A percentile compares a stretch with the other conserved stretches of the same genome.
phyloP scores from a whole-genome alignment of 495 filamentous ascomycete species.

The Diplogelasinospora grovesii region DNA sequence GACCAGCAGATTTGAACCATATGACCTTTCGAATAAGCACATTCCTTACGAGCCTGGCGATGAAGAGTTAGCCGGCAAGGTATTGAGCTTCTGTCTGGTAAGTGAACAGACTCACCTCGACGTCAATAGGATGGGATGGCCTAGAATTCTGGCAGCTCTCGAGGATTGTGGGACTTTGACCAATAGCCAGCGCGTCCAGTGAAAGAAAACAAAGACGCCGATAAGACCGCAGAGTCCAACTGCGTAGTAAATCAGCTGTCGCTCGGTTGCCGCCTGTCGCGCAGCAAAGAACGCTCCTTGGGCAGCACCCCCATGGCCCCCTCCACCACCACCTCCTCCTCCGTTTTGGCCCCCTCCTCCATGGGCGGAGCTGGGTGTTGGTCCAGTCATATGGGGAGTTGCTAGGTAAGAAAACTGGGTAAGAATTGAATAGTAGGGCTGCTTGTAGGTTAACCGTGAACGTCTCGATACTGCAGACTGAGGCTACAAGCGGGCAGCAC shows the following conservation, averaged over 20 bases:
- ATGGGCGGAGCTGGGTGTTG: conserved; percentile 1
- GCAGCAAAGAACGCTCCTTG: conserved; percentile 17
- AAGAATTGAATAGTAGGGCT: no score
- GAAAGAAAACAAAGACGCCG: conserved; percentile 42
- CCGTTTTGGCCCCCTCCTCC: conserved; percentile 2
- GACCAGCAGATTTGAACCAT: conserved; percentile 47
- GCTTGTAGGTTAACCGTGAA: no score
- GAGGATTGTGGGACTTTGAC: conserved; percentile 17
- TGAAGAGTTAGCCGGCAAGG: conserved; percentile 1
- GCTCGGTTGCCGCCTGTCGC: conserved; percentile 28
- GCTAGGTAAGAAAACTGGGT: background rate
- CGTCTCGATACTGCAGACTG: no score
- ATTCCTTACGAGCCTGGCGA: conserved; percentile 27
- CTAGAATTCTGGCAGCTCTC: conserved; percentile 8
- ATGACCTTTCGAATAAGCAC: conserved; percentile 38
- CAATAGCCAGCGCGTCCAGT: conserved; percentile 36
- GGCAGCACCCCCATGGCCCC: conserved; percentile 11
- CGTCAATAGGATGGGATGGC: conserved; percentile 18
- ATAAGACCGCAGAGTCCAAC: conserved; percentile 41
- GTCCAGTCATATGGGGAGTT: conserved; percentile 6
- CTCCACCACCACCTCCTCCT: conserved; percentile 6
- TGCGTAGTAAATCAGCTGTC: conserved; percentile 35
- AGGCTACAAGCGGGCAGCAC: no score
- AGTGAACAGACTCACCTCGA: conserved; percentile 20
- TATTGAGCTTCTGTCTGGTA: no score